These are phyloP conservation scores for Pyropia yezoensis DNA, from an alignment of 23 red algal species.

Conservation along the genomic window DNA sequence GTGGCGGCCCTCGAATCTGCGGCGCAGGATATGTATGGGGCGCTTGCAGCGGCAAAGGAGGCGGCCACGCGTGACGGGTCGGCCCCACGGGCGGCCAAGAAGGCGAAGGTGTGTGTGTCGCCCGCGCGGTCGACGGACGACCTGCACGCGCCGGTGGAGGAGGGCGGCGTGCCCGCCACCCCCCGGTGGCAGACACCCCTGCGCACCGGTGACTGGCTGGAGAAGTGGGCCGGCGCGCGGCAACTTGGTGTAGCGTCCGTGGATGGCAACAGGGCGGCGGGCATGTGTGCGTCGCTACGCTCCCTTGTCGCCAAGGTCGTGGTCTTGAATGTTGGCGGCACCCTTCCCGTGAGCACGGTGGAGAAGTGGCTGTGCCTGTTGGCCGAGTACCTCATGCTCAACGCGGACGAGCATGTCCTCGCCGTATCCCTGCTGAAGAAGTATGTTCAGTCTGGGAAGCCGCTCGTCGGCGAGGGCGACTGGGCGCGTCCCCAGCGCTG, in stretches of 20 bases:
- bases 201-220: constrained; percentile 36
- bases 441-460: constrained; percentile 35
- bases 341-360: constrained; percentile 59
- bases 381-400: constrained; percentile 82
- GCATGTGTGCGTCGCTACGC: constrained; percentile 17
- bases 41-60: too few species aligned
- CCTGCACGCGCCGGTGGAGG: too few species aligned
- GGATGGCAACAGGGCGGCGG: constrained; percentile 8
- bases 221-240: constrained; percentile 52
- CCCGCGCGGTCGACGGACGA: too few species aligned
- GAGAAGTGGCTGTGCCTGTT: constrained; percentile 89
- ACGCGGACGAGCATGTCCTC: constrained; percentile 81
- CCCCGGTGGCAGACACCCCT: constrained; percentile 58
- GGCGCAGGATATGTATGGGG: too few species aligned
- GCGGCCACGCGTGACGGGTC: too few species aligned
- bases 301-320: constrained; percentile 46
- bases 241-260: constrained; percentile 36
- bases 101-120: too few species aligned
- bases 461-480: constrained; percentile 35
- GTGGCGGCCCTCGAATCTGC: too few species aligned
- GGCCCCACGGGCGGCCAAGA: too few species aligned
- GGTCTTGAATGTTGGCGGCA: constrained; percentile 46
- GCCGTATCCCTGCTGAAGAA: constrained; percentile 50
- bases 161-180: neutral
- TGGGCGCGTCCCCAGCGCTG: constrained; percentile 66